phyloP scores from a whole-genome alignment of 2,329 filamentous ascomycete species.

The Cladophialophora carrionii region DNA sequence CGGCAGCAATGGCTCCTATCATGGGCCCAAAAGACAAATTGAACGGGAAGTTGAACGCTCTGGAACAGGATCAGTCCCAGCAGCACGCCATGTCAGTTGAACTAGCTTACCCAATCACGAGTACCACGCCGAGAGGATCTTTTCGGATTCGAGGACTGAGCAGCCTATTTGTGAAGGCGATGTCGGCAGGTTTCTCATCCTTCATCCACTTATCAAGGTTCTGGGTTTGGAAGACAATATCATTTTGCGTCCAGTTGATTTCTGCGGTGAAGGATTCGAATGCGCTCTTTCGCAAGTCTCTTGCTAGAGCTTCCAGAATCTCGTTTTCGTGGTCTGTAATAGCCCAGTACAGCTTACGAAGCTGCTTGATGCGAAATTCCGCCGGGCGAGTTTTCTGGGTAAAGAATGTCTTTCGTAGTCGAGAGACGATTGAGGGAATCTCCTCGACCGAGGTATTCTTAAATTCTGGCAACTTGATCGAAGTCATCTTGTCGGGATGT shows the following conservation, averaged over 20 bases:
- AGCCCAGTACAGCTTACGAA: slow-evolving; percentile 94
- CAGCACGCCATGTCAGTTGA: slow-evolving; percentile 16
- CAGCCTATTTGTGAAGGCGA: slow-evolving; percentile 67
- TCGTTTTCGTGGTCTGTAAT: slow-evolving; percentile 75
- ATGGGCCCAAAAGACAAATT: slow-evolving; percentile 77
- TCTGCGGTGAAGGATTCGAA: slow-evolving; percentile 77
- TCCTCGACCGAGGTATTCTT: slow-evolving; percentile 66
- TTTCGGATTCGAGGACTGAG: slow-evolving; percentile 78
- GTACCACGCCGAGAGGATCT: slow-evolving; percentile 79
- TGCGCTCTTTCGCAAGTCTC: slow-evolving; percentile 75
- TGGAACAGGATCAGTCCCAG: slow-evolving; percentile 40
- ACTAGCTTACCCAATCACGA: slow-evolving; percentile 73
- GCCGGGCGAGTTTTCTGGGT: slow-evolving; percentile 80
- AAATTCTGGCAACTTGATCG: slow-evolving; percentile 51
- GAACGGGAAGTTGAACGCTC: slow-evolving; percentile 90
- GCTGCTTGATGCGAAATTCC: slow-evolving; percentile 79
- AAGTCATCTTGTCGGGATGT: slow-evolving; percentile 40
- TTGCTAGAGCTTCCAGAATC: slow-evolving; percentile 72
- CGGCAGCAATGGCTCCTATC: slow-evolving; percentile 87
- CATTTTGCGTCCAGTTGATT: slow-evolving; percentile 75
- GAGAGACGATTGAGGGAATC: slow-evolving; percentile 65
- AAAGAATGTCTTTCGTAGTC: slow-evolving; percentile 69
- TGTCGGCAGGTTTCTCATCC: slow-evolving; percentile 74
- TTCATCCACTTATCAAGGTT: slow-evolving; percentile 80
- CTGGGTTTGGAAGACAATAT: slow-evolving; percentile 76